Base-by-base conservation (phyloP, 2,329 filamentous ascomycete genomes). In the Alternaria dauci region DNA sequence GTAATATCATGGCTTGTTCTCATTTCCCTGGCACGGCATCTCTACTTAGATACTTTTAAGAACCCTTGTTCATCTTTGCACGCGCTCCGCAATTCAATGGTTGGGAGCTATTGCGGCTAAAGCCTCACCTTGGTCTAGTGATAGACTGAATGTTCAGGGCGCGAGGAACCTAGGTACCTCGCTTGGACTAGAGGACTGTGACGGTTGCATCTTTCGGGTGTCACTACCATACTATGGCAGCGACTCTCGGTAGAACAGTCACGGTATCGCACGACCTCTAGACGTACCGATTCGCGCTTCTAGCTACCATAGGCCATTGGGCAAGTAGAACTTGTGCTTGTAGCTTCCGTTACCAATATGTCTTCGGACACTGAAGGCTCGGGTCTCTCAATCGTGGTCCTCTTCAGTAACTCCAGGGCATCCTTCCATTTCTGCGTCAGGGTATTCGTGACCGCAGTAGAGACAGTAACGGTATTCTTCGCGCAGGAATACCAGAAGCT, bases 361-460 rank as follows among this genome's bases (percentile, higher is more conserved):
- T 36, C 16, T 56, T 28, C n/a, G 34, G 4, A 28, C 2, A 18
- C 9, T 34, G 18, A 30, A 26, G 23, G 14, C 16, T 16, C 16
- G 20, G 4, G 16, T 18, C 28, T 12, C 32, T 87, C 76, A 89
- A 68, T 87, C 87, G 74, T 89, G 87, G 71, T 97, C 94, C 72
- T 97, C 93, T 79, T 97, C 95, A 0, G 88, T 91, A 36, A 89
- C 57, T 1, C 95, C 95, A 0, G 95, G 94, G 82, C 95, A 99
- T 0, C 92, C 94, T 12, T 95, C 92, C 90, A 97, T 89, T 36
- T 82, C 79, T 36, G 81, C 82, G 72, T 93, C 88, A 0, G 88
- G 86, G 76, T 97, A 99, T 53, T 83, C 83, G 78, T 86, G 91
- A 77, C 97, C 98, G 80, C 95, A 99, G 91, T 94, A 99, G 76